phyloP scores from a whole-genome alignment of 352 stramenopile genomes.

The Phytophthora ramorum region DNA sequence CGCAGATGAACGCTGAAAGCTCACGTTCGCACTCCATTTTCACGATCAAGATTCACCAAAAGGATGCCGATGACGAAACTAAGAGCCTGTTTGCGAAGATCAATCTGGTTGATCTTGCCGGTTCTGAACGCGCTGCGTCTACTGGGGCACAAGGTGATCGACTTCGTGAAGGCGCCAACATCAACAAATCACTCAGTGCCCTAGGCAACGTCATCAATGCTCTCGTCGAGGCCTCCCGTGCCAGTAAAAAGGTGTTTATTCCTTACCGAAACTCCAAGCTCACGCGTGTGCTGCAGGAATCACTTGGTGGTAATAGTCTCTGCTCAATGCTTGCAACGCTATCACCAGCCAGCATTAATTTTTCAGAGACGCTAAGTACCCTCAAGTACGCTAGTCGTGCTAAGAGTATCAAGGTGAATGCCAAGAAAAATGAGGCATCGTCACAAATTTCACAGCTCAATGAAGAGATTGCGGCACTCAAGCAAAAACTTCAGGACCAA shows the following conservation, averaged over 20 bases:
- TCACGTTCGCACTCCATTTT: constrained; percentile 96
- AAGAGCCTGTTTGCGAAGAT: constrained; percentile 94
- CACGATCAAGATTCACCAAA: constrained; percentile 96
- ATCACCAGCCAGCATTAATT: constrained; percentile 95
- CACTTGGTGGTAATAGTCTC: constrained; percentile 93
- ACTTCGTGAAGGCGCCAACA: constrained; percentile 94
- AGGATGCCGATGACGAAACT: constrained; percentile 81
- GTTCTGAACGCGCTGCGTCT: constrained; percentile 90
- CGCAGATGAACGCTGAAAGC: constrained; percentile 94
- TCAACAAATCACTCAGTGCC: constrained; percentile 94
- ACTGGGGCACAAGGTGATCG: constrained; percentile 91
- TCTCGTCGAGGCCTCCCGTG: constrained; percentile 84
- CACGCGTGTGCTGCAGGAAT: constrained; percentile 93
- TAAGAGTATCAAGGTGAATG: constrained; percentile 95
- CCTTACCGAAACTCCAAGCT: constrained; percentile 95
- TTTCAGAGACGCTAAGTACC: constrained; percentile 95
- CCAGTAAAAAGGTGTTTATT: constrained; percentile 91
- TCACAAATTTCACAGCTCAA: constrained; percentile 92
- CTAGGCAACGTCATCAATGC: constrained; percentile 95
- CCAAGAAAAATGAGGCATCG: constrained; percentile 93
- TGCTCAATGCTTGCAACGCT: constrained; percentile 96
- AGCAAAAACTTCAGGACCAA: constrained; percentile 88
- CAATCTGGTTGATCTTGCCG: constrained; percentile 95
- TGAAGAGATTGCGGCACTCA: constrained; percentile 88
- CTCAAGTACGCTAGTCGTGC: constrained; percentile 95